Percentiles rank a stretch among this genome's conserved stretches.
These are phyloP conservation scores for Kwoniella bestiolae DNA, from an alignment of 768 basidiomycete genomes.

Conservation along the genomic window DNA sequence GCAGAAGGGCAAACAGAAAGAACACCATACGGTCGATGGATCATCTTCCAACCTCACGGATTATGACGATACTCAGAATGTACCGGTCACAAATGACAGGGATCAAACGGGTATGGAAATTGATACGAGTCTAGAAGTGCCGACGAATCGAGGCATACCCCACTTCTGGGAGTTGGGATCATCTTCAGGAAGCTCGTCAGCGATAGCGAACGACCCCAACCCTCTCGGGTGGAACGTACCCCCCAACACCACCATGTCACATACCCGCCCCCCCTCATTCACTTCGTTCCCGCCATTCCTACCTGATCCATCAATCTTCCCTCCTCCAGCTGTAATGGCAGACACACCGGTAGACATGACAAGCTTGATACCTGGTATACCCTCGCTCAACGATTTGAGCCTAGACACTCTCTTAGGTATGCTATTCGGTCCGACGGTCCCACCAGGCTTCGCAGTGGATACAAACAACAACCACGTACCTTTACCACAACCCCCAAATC, in stretches of 20 bases:
- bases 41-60: neutral
- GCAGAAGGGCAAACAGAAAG: constrained; percentile 4
- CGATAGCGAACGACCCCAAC: neutral
- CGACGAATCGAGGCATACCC: neutral
- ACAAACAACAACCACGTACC: neutral
- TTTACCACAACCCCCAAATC: neutral
- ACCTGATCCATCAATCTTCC: constrained; percentile 6
- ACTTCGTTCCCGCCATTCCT: neutral
- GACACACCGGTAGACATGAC: neutral
- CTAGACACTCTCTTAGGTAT: constrained; percentile 11
- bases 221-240: neutral
- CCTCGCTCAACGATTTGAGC: constrained; percentile 1
- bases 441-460: constrained; percentile 2
- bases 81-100: neutral
- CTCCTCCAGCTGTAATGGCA: neutral
- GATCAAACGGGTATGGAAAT: neutral
- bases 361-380: neutral
- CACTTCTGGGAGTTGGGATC: constrained; percentile 8
- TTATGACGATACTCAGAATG: too few relatives aligned
- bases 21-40: neutral
- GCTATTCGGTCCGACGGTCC: constrained; percentile 8
- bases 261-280: neutral
- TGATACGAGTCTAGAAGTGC: neutral
- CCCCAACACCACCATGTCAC: neutral
- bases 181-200: too few relatives aligned